Percentiles rank a stretch among this genome's conserved stretches.
phyloP scores from a whole-genome alignment of 768 basidiomycete species.

The Auriscalpium orientale region DNA sequence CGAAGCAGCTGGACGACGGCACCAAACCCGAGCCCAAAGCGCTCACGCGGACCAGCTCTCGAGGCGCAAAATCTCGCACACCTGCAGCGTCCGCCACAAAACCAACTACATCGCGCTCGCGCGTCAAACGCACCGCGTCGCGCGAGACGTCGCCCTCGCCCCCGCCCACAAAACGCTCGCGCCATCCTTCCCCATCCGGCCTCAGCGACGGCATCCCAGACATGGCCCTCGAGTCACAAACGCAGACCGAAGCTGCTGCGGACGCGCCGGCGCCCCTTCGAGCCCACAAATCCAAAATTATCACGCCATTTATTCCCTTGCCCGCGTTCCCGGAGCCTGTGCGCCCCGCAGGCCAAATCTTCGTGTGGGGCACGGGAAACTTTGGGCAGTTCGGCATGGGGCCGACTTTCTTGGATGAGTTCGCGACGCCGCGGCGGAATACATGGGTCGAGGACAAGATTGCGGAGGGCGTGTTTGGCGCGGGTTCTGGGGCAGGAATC shows the following conservation, averaged over 20 bases:
- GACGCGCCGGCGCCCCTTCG: neutral
- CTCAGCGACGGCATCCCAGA: conserved; percentile 1
- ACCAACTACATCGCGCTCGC: neutral
- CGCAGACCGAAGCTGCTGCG: neutral
- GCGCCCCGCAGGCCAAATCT: conserved; percentile 66
- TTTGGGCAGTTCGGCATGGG: conserved; percentile 96
- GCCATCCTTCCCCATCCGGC: neutral
- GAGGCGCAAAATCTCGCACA: neutral
- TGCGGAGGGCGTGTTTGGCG: conserved; percentile 61
- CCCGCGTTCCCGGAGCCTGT: conserved; percentile 48
- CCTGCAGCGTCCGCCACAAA: neutral
- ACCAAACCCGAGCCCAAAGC: conserved; percentile 6
- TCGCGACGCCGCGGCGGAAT: conserved; percentile 70
- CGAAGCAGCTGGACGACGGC: conserved; percentile 1
- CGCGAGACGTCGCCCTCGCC: conserved; percentile 8
- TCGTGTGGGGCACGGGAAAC: conserved; percentile 88
- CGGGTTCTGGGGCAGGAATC: conserved; percentile 60
- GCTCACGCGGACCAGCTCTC: conserved; percentile 9
- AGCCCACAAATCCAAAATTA: neutral
- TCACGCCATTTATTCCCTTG: conserved; percentile 22
- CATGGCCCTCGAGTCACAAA: neutral
- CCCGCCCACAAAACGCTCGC: conserved; percentile 7
- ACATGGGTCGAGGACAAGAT: conserved; percentile 72
- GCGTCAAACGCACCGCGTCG: conserved; percentile 4
- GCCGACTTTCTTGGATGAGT: conserved; percentile 60